phyloP scores from a whole-genome alignment of 768 basidiomycete genomes.

The Arthromyces matolae region DNA sequence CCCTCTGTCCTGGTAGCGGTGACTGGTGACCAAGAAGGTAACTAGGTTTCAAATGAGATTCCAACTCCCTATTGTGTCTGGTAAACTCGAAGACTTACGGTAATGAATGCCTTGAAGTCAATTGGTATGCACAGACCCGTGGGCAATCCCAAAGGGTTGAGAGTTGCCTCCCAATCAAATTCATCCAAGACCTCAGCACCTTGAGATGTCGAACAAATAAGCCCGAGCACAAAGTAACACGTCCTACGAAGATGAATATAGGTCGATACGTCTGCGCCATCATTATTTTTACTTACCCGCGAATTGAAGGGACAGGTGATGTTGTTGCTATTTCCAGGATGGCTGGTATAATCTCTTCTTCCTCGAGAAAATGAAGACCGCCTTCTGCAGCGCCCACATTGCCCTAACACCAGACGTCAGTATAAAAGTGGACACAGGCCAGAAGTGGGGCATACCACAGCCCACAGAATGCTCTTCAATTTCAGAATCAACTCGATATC shows the following conservation, averaged over 20 bases:
- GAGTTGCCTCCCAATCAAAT: conserved; percentile 88
- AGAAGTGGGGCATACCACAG: conserved; percentile 69
- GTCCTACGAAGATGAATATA: conserved; percentile 53
- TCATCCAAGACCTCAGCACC: conserved; percentile 94
- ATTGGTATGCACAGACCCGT: conserved; percentile 90
- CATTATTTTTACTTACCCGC: conserved; percentile 61
- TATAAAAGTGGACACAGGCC: no score
- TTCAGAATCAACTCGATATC: conserved; percentile 84
- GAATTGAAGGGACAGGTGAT: conserved; percentile 83
- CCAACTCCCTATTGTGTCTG: background rate
- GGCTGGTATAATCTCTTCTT: conserved; percentile 88
- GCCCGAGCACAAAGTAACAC: conserved; percentile 91
- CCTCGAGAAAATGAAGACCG: conserved; percentile 92
- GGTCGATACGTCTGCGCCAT: background rate
- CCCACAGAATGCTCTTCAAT: conserved; percentile 95
- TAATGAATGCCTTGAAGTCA: conserved; percentile 77
- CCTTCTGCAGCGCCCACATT: conserved; percentile 89
- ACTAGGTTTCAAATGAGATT: conserved; percentile 37
- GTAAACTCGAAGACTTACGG: conserved; percentile 55
- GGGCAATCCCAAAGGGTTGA: conserved; percentile 79
- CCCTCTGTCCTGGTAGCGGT: conserved; percentile 34
- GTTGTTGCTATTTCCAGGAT: conserved; percentile 90
- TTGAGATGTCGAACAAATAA: conserved; percentile 87
- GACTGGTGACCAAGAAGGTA: conserved; percentile 61
- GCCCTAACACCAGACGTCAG: no score